Base-by-base conservation (phyloP, 1,284 basidiomycete genomes). In the Apiotrichum sp. region DNA sequence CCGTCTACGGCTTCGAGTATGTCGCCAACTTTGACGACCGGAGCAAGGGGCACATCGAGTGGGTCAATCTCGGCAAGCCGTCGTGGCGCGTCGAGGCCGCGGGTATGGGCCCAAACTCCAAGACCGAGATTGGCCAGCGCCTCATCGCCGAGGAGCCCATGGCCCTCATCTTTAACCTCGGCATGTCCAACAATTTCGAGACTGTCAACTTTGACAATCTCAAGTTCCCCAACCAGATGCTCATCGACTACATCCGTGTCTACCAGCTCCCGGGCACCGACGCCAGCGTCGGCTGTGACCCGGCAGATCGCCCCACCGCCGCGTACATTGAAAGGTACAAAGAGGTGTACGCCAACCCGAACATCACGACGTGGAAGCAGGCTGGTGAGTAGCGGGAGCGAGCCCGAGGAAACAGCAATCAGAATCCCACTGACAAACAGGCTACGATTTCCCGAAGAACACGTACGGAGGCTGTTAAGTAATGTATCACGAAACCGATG, bases 121-220 rank as follows among this genome's bases (percentile, higher is more conserved):
- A 64, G 2, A 73, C 81, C 0, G 62, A 82, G 50, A 78, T 89
- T n/a, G 77, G 78, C 1, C 82, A 83, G 56, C 78, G 90, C 52
- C 66, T 89, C 41, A 83, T 93, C 51, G 78, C 88, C 6, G 87
- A 91, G 67, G 88, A 90, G 66, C 88, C 88, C 2, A 85, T 77
- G 76, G 65, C 70, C 16, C 41, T 83, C 75, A 78, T 86, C n/a
- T 56, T 58, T 56, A 58, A 58, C 58, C 32, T 57, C 16, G 67
- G 69, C 41, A 68, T 75, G 71, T 77, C 77, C 10, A 72, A 77
- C 65, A 74, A 74, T 43, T 79, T 79, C 71, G 73, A 78, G 57
- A 65, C 59, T 14, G 75, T 77, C 57, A 70, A 77, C 57, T 75
- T 76, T 47, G 53, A 48, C 3, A 56, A 72, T 44, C 62, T 80